Base-by-base conservation (phyloP, 495 filamentous ascomycete species). In the Friedmanniomyces simplex region DNA sequence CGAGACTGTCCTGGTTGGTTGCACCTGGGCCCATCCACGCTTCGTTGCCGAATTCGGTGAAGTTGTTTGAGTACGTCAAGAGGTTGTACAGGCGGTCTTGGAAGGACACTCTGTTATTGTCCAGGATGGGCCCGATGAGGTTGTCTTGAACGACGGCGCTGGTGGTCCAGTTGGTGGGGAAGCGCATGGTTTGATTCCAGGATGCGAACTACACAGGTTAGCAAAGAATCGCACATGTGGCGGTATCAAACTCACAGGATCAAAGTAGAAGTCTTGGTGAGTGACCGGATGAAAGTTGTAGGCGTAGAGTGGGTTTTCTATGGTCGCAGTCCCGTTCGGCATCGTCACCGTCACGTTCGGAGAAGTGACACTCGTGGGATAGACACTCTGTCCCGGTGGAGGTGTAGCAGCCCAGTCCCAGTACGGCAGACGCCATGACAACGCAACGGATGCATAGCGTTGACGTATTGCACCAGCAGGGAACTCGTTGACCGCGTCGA, bases 371-470 rank as follows among this genome's bases (percentile, higher is more conserved):
- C 73, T 77, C 16, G 48, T 18, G 3, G 82, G 80, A 36, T 80
- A 69, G 4, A 76, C 71, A 56, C 69, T 69, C 52, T 76, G 69
- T 0, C 72, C 69, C 13, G 43, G 50, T 22, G 80, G 70, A n/a
- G 79, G 76, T 14, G 57, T 57, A 22, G 73, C 70, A 26, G 83
- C 82, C 82, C 81, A 87, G 59, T 86, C 83, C 81, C 81, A 85
- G 66, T 82, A 87, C 3, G 83, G 83, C 21, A 82, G 73, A 16
- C 83, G 75, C 61, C 84, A 82, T n/a, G 73, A 71, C 24, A 63
- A 50, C 0, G 82, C 80, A 46, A 80, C 80, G 0, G 61, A 62
- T 45, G 69, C 67, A 60, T 80, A 79, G n/a, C 72, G 68, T 36
- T 72, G 66, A 49, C 71, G 67, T 14, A 70, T 62, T 0, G 69